These are phyloP conservation scores for Chytridium lagenaria DNA, from an alignment of 371 early-diverging fungal species.

Conservation along the genomic window DNA sequence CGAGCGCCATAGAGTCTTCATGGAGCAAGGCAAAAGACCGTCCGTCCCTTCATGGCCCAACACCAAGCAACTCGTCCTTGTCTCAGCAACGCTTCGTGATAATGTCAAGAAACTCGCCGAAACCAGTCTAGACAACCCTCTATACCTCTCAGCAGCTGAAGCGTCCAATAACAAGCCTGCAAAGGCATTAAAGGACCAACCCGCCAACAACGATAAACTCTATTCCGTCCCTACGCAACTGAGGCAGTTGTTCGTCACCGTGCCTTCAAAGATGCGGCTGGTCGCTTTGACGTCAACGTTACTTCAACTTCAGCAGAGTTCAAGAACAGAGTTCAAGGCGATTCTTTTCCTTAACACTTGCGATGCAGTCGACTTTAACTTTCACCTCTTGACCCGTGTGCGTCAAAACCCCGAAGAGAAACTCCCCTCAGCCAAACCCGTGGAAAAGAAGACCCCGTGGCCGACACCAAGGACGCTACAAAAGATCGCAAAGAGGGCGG, in stretches of 20 bases:
- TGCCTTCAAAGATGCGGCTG: constrained; percentile 90
- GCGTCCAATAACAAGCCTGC: neutral
- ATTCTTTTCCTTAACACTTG: constrained; percentile 91
- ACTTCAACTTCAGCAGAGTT: constrained; percentile 53
- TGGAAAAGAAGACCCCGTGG: too few species aligned
- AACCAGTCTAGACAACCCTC: constrained; percentile 72
- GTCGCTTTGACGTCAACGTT: constrained; percentile 76
- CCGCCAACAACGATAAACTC: constrained; percentile 9
- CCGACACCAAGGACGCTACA: too few species aligned
- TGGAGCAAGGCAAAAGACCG: constrained; percentile 28
- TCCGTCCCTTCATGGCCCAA: constrained; percentile 44
- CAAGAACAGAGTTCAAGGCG: constrained; percentile 48
- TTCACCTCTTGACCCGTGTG: constrained; percentile 57
- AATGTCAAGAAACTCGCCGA: constrained; percentile 86
- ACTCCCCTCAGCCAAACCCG: too few species aligned
- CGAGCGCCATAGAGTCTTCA: constrained; percentile 31
- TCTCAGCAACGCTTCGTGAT: constrained; percentile 90
- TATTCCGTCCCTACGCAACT: constrained; percentile 75
- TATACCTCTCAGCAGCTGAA: constrained; percentile 41
- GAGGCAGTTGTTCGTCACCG: constrained; percentile 78
- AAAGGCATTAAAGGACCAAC: neutral
- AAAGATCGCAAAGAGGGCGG: too few species aligned
- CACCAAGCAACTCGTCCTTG: constrained; percentile 78
- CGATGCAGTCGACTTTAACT: constrained; percentile 93
- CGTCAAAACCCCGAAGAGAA: too few species aligned